A percentile compares a stretch with the other conserved stretches of the same genome.
phyloP scores from a whole-genome alignment of 192 early-diverging fungal genomes.

The Backusella tuberculispora region DNA sequence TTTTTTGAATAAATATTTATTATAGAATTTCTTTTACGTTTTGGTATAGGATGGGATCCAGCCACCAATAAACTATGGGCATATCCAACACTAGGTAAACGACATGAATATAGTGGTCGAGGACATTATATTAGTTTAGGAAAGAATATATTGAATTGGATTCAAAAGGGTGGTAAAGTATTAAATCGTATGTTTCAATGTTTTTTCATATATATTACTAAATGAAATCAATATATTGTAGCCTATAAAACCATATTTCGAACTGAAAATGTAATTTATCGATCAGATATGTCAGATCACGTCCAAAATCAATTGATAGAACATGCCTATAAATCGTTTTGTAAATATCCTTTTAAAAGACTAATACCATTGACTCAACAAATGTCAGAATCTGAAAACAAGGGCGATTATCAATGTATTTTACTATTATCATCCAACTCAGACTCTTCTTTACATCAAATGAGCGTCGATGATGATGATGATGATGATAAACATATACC shows the following conservation, averaged over 20 bases:
- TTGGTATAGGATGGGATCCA: slow-evolving; percentile 22
- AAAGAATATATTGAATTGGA: neutral
- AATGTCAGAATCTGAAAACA: neutral
- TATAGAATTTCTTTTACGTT: slow-evolving; percentile 24
- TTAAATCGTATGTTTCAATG: neutral
- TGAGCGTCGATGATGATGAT: neutral
- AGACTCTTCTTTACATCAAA: neutral
- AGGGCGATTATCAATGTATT: slow-evolving; percentile 8
- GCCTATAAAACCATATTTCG: neutral
- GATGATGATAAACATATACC: slow-evolving; percentile 2
- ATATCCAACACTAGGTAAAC: slow-evolving; percentile 15
- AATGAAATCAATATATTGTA: neutral
- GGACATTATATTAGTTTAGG: slow-evolving; percentile 23
- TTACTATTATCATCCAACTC: neutral
- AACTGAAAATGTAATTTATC: neutral
- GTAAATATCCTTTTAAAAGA: neutral
- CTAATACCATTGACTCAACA: neutral
- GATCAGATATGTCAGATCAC: slow-evolving; percentile 19
- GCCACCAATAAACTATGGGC: slow-evolving; percentile 20
- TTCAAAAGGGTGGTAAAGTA: slow-evolving; percentile 11
- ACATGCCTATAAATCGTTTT: neutral
- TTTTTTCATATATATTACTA: slow-evolving; percentile 1
- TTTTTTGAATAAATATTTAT: no score
- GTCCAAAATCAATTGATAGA: slow-evolving; percentile 1
- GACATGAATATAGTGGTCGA: slow-evolving; percentile 20